These are phyloP conservation scores for Trichoderma sp. DNA, from an alignment of 2,329 filamentous ascomycete genomes.

Conservation along the genomic window DNA sequence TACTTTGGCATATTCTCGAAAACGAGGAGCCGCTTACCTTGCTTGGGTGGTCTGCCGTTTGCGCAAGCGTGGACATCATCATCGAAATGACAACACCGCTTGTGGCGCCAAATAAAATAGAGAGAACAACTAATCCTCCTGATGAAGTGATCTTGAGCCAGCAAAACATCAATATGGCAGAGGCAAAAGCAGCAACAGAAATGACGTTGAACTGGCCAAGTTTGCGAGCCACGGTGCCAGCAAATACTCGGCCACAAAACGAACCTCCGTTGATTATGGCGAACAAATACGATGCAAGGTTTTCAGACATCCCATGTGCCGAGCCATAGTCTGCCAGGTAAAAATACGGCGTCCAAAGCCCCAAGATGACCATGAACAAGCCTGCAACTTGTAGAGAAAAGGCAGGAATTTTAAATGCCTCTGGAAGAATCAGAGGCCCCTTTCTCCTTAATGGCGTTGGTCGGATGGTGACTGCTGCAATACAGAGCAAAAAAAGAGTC, in stretches of 20 bases:
- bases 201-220: slow-evolving; percentile 14
- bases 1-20: neutral
- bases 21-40: neutral
- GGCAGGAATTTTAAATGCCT: slow-evolving; percentile 8
- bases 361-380: slow-evolving; percentile 11
- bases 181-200: neutral
- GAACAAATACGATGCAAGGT: slow-evolving; percentile 10
- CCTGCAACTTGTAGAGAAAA: slow-evolving; percentile 21
- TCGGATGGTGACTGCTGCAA: slow-evolving; percentile 11
- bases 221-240: slow-evolving; percentile 6
- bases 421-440: neutral
- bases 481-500: slow-evolving; percentile 4
- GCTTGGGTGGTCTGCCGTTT: slow-evolving; percentile 11
- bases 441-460: slow-evolving; percentile 13
- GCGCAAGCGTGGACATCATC: slow-evolving; percentile 7
- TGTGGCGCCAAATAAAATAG: slow-evolving; percentile 7
- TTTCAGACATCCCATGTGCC: slow-evolving; percentile 7
- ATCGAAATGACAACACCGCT: slow-evolving; percentile 13
- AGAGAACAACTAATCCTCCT: neutral
- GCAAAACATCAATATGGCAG: slow-evolving; percentile 4
- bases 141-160: slow-evolving; percentile 7
- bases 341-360: slow-evolving; percentile 15
- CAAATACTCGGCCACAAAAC: slow-evolving; percentile 7
- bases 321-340: slow-evolving; percentile 16
- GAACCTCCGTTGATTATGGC: slow-evolving; percentile 12